Percentiles rank a stretch among this genome's conserved stretches.
phyloP scores from a whole-genome alignment of 495 filamentous ascomycete genomes.

The Lasiosphaeria miniovina region DNA sequence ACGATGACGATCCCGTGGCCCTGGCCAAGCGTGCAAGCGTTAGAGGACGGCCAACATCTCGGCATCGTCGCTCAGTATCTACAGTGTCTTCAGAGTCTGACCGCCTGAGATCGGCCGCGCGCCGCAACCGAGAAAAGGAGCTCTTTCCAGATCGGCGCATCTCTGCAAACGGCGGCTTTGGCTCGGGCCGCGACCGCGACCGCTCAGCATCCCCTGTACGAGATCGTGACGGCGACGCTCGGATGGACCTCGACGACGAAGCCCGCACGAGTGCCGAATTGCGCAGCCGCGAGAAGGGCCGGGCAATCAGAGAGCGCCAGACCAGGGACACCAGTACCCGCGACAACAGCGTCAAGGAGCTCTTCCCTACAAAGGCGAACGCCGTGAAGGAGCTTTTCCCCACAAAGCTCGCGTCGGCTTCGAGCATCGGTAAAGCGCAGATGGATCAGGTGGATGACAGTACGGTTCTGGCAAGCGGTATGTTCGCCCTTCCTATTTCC shows the following conservation, averaged over 20 bases:
- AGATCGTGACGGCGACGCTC: constrained; percentile 57
- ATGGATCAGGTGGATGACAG: constrained; percentile 44
- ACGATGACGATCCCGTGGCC: constrained; percentile 62
- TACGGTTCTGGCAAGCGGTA: constrained; percentile 40
- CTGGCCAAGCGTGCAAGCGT: constrained; percentile 30
- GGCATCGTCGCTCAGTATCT: constrained; percentile 33
- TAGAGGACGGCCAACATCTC: constrained; percentile 19
- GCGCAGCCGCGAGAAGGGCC: constrained; percentile 45
- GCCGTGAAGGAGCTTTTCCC: constrained; percentile 70
- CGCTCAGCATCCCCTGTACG: constrained; percentile 68
- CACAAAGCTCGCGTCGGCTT: constrained; percentile 40
- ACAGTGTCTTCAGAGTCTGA: constrained; percentile 28
- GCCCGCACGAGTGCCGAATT: constrained; percentile 29
- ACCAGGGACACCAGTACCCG: constrained; percentile 40
- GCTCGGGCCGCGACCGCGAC: constrained; percentile 55
- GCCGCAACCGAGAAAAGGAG: constrained; percentile 45
- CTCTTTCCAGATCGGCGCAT: constrained; percentile 46
- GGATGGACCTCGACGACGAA: constrained; percentile 40
- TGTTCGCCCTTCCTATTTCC: constrained; percentile 26
- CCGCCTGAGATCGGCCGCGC: constrained; percentile 25
- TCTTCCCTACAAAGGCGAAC: constrained; percentile 61
- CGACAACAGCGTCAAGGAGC: constrained; percentile 52
- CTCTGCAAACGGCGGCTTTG: constrained; percentile 30
- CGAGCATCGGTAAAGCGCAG: constrained; percentile 29
- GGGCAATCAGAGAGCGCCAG: constrained; percentile 43